Base-by-base conservation (phyloP, 192 early-diverging fungal species). In the Coemansia sp. region DNA sequence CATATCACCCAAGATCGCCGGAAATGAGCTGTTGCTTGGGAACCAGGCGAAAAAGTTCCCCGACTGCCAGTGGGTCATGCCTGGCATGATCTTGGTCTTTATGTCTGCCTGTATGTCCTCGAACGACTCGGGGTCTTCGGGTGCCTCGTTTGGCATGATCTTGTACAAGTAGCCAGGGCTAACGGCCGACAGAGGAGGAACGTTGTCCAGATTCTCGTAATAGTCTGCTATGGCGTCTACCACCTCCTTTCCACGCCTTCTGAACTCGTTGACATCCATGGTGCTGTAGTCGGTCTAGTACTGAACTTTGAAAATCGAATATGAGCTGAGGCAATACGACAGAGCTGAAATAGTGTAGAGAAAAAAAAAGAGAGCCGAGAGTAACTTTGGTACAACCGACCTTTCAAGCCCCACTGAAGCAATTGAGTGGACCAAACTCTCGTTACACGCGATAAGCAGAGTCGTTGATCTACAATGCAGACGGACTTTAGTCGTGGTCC, bases 41-140 rank as follows among this genome's bases (percentile, higher is more conserved):
- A 74, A 91, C 80, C 86, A 91, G 43, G 76, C 85, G 54, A 87
- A 91, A 68, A 90, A 91, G 79, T 89, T 88, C 0, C 76, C 78
- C 12, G 87, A 87, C 78, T 91, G 89, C 90, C 90, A 91, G 76
- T 90, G 89, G 1, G 89, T 90, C 16, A 91, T 82, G 3, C 90
- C 89, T 2, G 89, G 90, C 63, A 90, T 80, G 57, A 91, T 91
- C 67, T 87, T 88, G 10, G 62, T 60, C 51, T 86, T 62, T 31
- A 91, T 76, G 47, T 91, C 79, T 3, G 51, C 55, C 24, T 74
- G 61, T n/a, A 89, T 79, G 7, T 22, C 42, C n/a, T 88, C 80
- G 34, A 82, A 84, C 10, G 74, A 68, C 43, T 85, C 83, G 11
- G 84, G 84, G 2, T 66, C 49, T 64, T 91, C 86, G 0, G 90